Base-by-base conservation (phyloP, 331 rosid species). In the Spiraea crenata region DNA sequence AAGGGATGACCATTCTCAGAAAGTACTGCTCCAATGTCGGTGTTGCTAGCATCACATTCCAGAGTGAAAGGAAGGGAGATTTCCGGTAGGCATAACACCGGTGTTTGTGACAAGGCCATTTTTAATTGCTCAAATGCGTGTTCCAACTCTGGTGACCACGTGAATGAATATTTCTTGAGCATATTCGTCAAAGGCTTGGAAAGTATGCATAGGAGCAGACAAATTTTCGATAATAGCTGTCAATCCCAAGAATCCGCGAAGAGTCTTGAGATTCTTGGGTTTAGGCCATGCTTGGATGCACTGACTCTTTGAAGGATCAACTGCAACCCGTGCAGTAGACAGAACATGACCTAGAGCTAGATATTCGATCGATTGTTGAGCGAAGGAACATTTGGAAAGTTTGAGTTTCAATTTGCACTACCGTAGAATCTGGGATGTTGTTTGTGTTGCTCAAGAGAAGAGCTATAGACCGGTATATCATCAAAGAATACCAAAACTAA, bases 271-370 rank as follows among this genome's bases (percentile, higher is more conserved):
- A 0, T 5, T 59, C 0, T 8, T 25, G 0, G 75, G 75, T 4
- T 9, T 3, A 0, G 48, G 70, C 70, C 70, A 51, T 3, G 7
- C 0, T 0, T 1, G 0, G 54, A 69, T 62, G 3, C 10, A 17
- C 4, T 9, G 6, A 0, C 61, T 13, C 10, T 69, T 76, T 0
- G 9, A 1, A 0, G 12, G 49, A 4, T 69, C 42, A 5, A 46
- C 46, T 0, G 3, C 5, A 8, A 69, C 65, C 0, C 64, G 35
- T 0, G 9, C 7, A 0, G 5, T 13, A 2, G 74, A 11, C 1
- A 69, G n/a, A 0, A 39, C 5, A 7, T 76, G 80, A 0, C 80
- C 65, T 1, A 76, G 80, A 0, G 75, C 65, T 1, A 76, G 13
- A 9, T 68, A 52, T 0, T 52, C 70, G 0, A 62, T 4, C 0